A percentile compares a stretch with the other conserved stretches of the same genome.
Evolutionary conservation across 257 asterid species (phyloP).

Genomic region (Plantago elongata): DNA sequence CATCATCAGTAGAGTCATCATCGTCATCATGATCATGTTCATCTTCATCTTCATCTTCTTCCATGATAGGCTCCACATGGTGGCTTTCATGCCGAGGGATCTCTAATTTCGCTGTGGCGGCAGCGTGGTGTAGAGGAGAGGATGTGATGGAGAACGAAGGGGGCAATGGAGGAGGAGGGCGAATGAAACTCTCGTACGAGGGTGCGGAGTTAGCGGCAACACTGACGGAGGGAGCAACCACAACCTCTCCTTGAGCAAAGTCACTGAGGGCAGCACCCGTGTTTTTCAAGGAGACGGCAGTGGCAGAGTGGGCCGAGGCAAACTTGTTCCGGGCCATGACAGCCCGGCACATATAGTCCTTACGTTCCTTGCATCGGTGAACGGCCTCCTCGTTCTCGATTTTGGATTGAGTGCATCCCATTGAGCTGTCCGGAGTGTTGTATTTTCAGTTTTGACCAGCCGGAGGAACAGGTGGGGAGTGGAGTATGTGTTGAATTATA

Average conservation of each 20-base stretch:
- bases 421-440: conserved; percentile 16
- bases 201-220: conserved; percentile 37
- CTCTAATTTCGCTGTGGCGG: conserved; percentile 66
- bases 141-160: conserved; percentile 19
- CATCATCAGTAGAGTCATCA: conserved; percentile 17
- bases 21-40: conserved; percentile 48
- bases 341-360: conserved; percentile 71
- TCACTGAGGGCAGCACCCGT: conserved; percentile 96
- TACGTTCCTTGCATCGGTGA: conserved; percentile 83
- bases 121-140: conserved; percentile 69
- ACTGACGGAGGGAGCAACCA: conserved; percentile 29
- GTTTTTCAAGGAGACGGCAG: conserved; percentile 77
- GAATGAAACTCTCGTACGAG: conserved; percentile 46
- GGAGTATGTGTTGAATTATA: no score
- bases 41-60: conserved; percentile 62
- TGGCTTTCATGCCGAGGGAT: conserved; percentile 40
- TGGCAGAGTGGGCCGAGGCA: conserved; percentile 88
- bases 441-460: background rate
- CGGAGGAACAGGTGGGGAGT: no score
- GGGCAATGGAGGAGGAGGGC: conserved; percentile 69
- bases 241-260: conserved; percentile 77
- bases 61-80: conserved; percentile 55
- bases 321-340: conserved; percentile 81
- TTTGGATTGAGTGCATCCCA: conserved; percentile 92
- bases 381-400: conserved; percentile 93